A percentile compares a stretch with the other conserved stretches of the same genome.
Evolutionary conservation across 2,329 filamentous ascomycete species (phyloP).

Genomic region (Neurospora sp.): DNA sequence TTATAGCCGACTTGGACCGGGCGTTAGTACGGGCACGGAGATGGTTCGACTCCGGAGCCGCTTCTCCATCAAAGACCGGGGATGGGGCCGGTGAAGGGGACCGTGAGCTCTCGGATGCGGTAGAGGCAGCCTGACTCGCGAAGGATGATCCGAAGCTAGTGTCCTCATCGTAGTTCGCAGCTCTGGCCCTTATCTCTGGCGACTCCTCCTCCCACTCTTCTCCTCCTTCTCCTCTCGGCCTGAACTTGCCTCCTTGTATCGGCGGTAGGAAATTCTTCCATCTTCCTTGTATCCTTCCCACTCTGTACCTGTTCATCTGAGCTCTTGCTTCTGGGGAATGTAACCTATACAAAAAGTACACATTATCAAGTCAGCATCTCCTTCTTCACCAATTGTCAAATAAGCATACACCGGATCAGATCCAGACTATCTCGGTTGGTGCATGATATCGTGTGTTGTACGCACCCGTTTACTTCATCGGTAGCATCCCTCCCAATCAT

Average conservation of each 20-base stretch:
- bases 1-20: slow-evolving; percentile 20
- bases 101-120: slow-evolving; percentile 9
- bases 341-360: slow-evolving; percentile 45
- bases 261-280: slow-evolving; percentile 89
- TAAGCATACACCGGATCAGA: not conserved
- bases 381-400: not conserved
- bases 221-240: slow-evolving; percentile 25
- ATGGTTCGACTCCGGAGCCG: slow-evolving; percentile 17
- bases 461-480: slow-evolving; percentile 84
- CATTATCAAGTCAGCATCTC: not conserved
- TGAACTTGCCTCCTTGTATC: slow-evolving; percentile 64
- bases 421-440: not conserved
- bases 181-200: slow-evolving; percentile 2
- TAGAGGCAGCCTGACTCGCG: slow-evolving; percentile 40
- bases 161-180: slow-evolving; percentile 8
- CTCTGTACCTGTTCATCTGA: slow-evolving; percentile 72
- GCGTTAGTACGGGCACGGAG: slow-evolving; percentile 22
- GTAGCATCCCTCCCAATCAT: slow-evolving; percentile 93
- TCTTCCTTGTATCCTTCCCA: slow-evolving; percentile 67
- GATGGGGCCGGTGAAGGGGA: slow-evolving; percentile 30
- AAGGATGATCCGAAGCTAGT: slow-evolving; percentile 25
- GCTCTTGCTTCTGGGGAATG: slow-evolving; percentile 70
- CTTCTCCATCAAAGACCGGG: slow-evolving; percentile 35
- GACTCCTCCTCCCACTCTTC: slow-evolving; percentile 10
- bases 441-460: slow-evolving; percentile 11